phyloP scores from a whole-genome alignment of 345 rosid genomes.

The Stellera chamaejasme region DNA sequence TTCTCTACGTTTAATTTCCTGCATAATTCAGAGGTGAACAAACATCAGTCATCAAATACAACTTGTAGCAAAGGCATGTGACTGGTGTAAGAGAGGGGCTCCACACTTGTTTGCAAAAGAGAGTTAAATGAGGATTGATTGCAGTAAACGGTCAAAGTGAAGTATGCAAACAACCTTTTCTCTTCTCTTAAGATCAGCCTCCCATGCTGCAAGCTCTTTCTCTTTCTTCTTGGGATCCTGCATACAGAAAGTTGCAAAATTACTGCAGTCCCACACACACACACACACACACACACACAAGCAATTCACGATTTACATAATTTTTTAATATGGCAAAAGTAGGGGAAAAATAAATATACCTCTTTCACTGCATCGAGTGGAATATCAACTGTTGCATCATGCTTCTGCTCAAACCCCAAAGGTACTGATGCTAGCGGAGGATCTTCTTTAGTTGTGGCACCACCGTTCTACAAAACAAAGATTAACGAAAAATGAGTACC shows the following conservation, averaged over 20 bases:
- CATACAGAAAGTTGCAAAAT: conserved; percentile 13
- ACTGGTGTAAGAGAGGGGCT: background rate
- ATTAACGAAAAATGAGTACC: background rate
- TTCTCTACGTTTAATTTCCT: conserved; percentile 84
- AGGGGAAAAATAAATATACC: conserved; percentile 12
- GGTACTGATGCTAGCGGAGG: conserved; percentile 53
- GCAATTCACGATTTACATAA: background rate
- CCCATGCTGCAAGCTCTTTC: conserved; percentile 82
- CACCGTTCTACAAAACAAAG: conserved; percentile 48
- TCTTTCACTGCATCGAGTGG: conserved; percentile 80
- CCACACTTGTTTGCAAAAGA: background rate
- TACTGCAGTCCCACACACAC: background rate
- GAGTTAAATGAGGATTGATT: background rate
- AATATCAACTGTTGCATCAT: conserved; percentile 84
- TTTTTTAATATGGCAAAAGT: too few relatives aligned
- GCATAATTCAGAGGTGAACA: conserved; percentile 2
- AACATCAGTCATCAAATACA: conserved; percentile 10
- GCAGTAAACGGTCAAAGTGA: background rate
- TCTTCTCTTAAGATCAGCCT: conserved; percentile 85
- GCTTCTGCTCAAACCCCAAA: conserved; percentile 51
- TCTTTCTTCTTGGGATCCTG: conserved; percentile 65
- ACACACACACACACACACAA: background rate
- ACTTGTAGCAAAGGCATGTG: background rate
- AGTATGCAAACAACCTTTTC: conserved; percentile 40
- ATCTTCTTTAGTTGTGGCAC: conserved; percentile 39